These are phyloP conservation scores for Paramyrothecium roridum DNA, from an alignment of 2,329 filamentous ascomycete genomes.

Conservation along the genomic window DNA sequence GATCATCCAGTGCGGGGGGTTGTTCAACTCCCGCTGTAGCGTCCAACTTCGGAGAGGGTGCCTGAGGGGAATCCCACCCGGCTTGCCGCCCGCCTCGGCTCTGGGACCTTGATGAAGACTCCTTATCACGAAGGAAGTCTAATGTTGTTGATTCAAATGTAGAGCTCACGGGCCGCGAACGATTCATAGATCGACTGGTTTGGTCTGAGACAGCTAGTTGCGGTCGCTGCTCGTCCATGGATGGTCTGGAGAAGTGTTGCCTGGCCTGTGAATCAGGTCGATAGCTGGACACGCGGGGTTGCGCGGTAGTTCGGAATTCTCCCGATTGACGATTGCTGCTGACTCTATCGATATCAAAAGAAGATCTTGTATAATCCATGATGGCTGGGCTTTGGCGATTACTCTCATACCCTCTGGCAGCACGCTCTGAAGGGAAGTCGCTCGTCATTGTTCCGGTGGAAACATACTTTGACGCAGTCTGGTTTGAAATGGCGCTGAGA, in stretches of 20 bases:
- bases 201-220: conserved; percentile 20
- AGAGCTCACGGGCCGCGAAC: conserved; percentile 74
- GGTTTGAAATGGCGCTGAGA: conserved; percentile 53
- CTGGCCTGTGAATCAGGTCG: not conserved
- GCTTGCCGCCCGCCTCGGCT: conserved; percentile 17
- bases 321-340: conserved; percentile 10
- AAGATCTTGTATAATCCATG: conserved; percentile 19
- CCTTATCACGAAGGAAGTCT: conserved; percentile 77
- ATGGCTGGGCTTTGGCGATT: conserved; percentile 12
- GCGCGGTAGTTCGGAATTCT: conserved; percentile 12
- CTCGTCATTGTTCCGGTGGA: conserved; percentile 78
- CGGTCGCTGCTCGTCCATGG: conserved; percentile 20
- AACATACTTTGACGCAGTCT: conserved; percentile 37
- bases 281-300: conserved; percentile 18
- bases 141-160: conserved; percentile 74
- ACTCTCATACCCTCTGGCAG: conserved; percentile 8
- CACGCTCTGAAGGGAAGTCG: conserved; percentile 48
- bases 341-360: conserved; percentile 17
- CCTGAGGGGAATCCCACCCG: conserved; percentile 17
- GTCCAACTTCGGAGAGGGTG: conserved; percentile 38
- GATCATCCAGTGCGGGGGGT: conserved; percentile 57
- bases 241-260: conserved; percentile 15
- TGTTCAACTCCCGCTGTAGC: conserved; percentile 22
- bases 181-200: conserved; percentile 23
- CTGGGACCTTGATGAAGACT: conserved; percentile 47